These are phyloP conservation scores for Closterium sp. DNA, from an alignment of 139 green algal species.

Conservation along the genomic window DNA sequence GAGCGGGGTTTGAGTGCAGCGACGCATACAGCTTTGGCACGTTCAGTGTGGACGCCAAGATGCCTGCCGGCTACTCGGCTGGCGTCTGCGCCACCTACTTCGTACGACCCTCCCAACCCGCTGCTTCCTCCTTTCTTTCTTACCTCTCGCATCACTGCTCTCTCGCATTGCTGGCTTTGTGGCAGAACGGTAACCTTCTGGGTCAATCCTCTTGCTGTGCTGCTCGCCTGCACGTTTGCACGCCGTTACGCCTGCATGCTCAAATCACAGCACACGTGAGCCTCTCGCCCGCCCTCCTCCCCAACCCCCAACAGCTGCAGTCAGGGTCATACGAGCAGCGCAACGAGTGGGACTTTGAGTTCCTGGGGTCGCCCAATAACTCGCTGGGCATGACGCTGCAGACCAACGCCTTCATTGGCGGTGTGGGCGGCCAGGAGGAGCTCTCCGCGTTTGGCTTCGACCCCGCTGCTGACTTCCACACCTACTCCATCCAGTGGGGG, in stretches of 20 bases:
- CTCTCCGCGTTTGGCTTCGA: slow-evolving; percentile 16
- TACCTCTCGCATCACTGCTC: no score
- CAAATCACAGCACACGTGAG: no score
- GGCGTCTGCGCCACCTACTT: background rate
- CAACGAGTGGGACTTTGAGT: slow-evolving; percentile 40
- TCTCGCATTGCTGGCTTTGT: no score
- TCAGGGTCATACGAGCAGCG: slow-evolving; percentile 17
- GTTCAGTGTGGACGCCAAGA: background rate
- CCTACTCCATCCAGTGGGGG: slow-evolving; percentile 6
- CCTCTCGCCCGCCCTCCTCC: background rate
- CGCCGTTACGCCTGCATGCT: no score
- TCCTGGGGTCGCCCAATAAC: slow-evolving; percentile 21
- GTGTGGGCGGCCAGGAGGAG: slow-evolving; percentile 10
- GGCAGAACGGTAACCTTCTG: no score
- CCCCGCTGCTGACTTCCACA: slow-evolving; percentile 18
- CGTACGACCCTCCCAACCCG: background rate
- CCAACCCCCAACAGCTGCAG: slow-evolving; percentile 11
- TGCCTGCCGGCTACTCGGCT: background rate
- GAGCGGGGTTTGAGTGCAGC: background rate
- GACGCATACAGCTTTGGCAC: background rate
- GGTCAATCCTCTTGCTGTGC: no score
- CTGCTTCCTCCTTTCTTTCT: no score
- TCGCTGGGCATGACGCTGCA: slow-evolving; percentile 17
- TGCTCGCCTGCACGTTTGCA: no score
- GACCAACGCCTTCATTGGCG: slow-evolving; percentile 24